Evolutionary conservation across 1,139 yeast species (phyloP).

Genomic region (Hemisphaericaspora xylanilytica): DNA sequence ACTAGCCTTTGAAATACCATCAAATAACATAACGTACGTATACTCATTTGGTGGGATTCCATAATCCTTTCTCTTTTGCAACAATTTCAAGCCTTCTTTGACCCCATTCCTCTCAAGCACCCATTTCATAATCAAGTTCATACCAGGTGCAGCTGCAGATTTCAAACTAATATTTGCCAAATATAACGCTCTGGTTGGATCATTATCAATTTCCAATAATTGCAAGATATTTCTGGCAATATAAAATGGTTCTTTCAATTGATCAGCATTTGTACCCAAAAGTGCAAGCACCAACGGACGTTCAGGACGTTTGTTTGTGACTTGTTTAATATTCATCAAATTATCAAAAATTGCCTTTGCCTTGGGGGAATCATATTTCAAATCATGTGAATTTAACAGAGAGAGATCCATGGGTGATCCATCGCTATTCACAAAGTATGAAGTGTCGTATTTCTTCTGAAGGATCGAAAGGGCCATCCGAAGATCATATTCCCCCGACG

Average conservation of each 20-base stretch:
- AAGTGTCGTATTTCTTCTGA: constrained; percentile 19
- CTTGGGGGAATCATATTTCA: constrained; percentile 20
- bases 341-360: constrained; percentile 31
- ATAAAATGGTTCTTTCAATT: constrained; percentile 53
- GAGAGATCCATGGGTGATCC: constrained; percentile 15
- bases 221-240: constrained; percentile 53
- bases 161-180: constrained; percentile 48
- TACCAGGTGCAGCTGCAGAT: constrained; percentile 52
- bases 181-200: constrained; percentile 49
- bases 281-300: constrained; percentile 46
- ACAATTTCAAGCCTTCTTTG: constrained; percentile 45
- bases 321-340: constrained; percentile 24
- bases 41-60: constrained; percentile 52
- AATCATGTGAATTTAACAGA: constrained; percentile 21
- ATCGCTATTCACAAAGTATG: constrained; percentile 14
- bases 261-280: constrained; percentile 56
- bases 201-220: constrained; percentile 47
- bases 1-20: constrained; percentile 49
- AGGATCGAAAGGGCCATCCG: constrained; percentile 22
- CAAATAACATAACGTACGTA: constrained; percentile 54
- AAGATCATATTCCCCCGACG: constrained; percentile 10
- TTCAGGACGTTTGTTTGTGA: constrained; percentile 33
- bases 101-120: constrained; percentile 41
- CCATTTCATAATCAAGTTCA: constrained; percentile 58
- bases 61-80: constrained; percentile 59